Percentiles rank a stretch among this genome's conserved stretches.
These are phyloP conservation scores for Leccinum disarticulatum DNA, from an alignment of 768 basidiomycete species.

Conservation along the genomic window DNA sequence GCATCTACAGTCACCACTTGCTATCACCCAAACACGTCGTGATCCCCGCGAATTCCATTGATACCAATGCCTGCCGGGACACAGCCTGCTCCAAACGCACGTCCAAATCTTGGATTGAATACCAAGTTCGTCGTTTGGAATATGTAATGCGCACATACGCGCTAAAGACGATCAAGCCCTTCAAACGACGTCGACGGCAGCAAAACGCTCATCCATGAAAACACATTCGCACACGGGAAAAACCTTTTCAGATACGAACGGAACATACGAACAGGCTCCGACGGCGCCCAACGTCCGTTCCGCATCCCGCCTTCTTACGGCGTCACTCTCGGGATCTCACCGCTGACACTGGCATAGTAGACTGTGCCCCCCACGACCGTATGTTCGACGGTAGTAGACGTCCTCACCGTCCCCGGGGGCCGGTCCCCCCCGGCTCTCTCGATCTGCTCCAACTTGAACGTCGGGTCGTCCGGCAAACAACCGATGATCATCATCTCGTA, in stretches of 20 bases:
- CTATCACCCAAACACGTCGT: neutral
- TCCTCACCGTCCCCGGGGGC: conserved; percentile 41
- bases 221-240: neutral
- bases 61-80: conserved; percentile 46
- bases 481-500: conserved; percentile 50
- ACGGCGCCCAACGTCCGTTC: conserved; percentile 29
- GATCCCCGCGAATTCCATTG: conserved; percentile 50
- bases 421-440: conserved; percentile 45
- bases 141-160: conserved; percentile 29
- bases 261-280: conserved; percentile 42
- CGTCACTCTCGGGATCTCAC: conserved; percentile 73
- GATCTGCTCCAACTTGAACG: conserved; percentile 56
- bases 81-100: conserved; percentile 36
- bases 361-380: conserved; percentile 59
- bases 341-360: conserved; percentile 58
- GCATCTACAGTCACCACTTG: neutral
- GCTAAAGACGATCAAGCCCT: conserved; percentile 73
- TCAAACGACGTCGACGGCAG: conserved; percentile 57
- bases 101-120: conserved; percentile 55
- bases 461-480: conserved; percentile 67
- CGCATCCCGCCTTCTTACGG: conserved; percentile 67
- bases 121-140: neutral
- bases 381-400: conserved; percentile 55
- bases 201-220: conserved; percentile 63
- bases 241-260: neutral